These are phyloP conservation scores for Colletotrichum tamarilloi DNA, from an alignment of 2,329 filamentous ascomycete species.

Conservation along the genomic window DNA sequence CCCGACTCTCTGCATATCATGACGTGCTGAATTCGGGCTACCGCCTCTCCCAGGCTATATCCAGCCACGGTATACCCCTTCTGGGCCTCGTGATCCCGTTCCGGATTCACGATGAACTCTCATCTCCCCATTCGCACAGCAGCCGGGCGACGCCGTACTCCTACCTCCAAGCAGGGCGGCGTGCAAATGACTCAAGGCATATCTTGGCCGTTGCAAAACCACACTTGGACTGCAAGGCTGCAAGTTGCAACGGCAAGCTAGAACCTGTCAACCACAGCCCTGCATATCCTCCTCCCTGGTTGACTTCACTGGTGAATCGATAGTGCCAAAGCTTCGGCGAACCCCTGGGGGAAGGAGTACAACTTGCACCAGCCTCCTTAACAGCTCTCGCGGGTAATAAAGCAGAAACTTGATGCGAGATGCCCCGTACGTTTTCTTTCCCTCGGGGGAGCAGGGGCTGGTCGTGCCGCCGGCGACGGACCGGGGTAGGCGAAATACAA, in stretches of 20 bases:
- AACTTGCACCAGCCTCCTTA: neutral
- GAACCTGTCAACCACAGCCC: neutral
- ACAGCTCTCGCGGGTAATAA: conserved; percentile 5
- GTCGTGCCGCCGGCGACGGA: conserved; percentile 1
- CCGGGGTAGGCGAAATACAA: conserved; percentile 31
- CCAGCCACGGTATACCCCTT: neutral
- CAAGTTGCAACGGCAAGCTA: neutral
- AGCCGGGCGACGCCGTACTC: neutral
- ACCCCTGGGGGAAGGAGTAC: conserved; percentile 20
- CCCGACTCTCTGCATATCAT: neutral
- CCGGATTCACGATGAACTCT: neutral
- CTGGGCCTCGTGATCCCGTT: neutral
- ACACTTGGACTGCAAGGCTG: neutral
- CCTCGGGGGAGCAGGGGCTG: conserved; percentile 2
- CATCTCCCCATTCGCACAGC: neutral
- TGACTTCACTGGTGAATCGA: conserved; percentile 7
- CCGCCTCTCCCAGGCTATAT: neutral
- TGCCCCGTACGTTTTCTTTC: neutral
- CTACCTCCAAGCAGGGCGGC: neutral
- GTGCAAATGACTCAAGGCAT: neutral
- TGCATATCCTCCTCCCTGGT: neutral
- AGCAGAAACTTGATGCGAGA: conserved; percentile 13
- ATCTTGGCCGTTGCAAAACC: neutral
- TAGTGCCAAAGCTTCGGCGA: conserved; percentile 27
- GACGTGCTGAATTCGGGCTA: neutral